Conservation (phyloP, 768 basidiomycete species). For the Trametes coccinea region DNA sequence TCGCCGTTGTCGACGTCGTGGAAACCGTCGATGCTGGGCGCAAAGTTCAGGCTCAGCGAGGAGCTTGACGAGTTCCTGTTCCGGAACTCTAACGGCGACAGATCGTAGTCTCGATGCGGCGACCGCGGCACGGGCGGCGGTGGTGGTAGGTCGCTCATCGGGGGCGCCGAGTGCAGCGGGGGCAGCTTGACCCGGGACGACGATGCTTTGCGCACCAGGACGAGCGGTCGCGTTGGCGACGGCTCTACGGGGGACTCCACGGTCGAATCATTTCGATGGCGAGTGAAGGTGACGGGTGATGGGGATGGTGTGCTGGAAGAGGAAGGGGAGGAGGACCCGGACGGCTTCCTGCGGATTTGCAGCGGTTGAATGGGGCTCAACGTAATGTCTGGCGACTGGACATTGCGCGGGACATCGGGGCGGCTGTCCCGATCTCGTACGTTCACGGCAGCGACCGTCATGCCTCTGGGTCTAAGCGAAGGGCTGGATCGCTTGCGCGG, state of each 20-base stretch:
- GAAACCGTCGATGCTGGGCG: slow-evolving; percentile 25
- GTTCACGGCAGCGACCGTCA: slow-evolving; percentile 23
- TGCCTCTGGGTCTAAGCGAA: slow-evolving; percentile 22
- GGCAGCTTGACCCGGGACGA: slow-evolving; percentile 26
- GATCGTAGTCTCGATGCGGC: slow-evolving; percentile 20
- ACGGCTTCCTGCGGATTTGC: slow-evolving; percentile 24
- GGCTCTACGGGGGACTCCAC: slow-evolving; percentile 18
- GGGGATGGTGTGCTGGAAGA: slow-evolving; percentile 21
- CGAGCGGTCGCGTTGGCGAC: slow-evolving; percentile 23
- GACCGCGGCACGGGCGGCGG: slow-evolving; percentile 21
- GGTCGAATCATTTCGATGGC: slow-evolving; percentile 18
- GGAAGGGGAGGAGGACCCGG: slow-evolving; percentile 22
- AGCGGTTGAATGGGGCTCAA: slow-evolving; percentile 16
- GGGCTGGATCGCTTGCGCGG: slow-evolving; percentile 17
- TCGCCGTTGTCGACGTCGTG: slow-evolving; percentile 23
- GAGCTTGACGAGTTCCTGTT: slow-evolving; percentile 29
- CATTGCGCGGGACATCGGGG: slow-evolving; percentile 5
- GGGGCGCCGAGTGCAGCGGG: slow-evolving; percentile 28
- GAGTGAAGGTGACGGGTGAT: slow-evolving; percentile 20
- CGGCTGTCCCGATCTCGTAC: slow-evolving; percentile 8
- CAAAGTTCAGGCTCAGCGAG: slow-evolving; percentile 29
- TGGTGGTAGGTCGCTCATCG: slow-evolving; percentile 27
- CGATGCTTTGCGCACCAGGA: slow-evolving; percentile 31
- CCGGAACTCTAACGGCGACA: slow-evolving; percentile 24
- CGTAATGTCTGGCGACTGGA: not conserved